These are phyloP conservation scores for Dothidotthia symphoricarpi DNA, from an alignment of 2,329 filamentous ascomycete genomes.

Conservation along the genomic window DNA sequence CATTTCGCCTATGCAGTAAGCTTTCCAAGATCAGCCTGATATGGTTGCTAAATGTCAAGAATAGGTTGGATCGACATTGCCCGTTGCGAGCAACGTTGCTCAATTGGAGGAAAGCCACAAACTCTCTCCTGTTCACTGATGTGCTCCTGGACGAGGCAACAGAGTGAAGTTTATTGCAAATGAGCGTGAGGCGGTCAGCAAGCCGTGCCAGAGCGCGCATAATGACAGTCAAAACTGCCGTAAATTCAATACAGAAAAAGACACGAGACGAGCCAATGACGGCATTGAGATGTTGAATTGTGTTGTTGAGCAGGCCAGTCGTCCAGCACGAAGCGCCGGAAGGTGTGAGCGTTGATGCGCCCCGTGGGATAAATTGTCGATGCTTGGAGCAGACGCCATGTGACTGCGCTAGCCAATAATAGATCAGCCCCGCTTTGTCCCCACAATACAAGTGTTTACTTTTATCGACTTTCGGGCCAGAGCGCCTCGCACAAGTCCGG, in stretches of 20 bases:
- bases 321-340: constrained; percentile 8
- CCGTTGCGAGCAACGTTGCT: constrained; percentile 8
- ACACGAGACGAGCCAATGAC: constrained; percentile 6
- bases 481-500: constrained; percentile 9
- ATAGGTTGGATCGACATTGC: constrained; percentile 5
- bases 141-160: constrained; percentile 5
- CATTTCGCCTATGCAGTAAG: constrained; percentile 16
- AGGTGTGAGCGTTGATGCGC: constrained; percentile 3
- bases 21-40: constrained; percentile 17
- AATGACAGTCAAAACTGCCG: constrained; percentile 7
- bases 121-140: constrained; percentile 3
- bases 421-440: constrained; percentile 3
- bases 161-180: constrained; percentile 3
- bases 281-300: constrained; percentile 8
- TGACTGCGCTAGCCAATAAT: constrained; percentile 2
- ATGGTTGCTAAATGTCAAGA: constrained; percentile 11
- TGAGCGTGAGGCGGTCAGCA: constrained; percentile 6
- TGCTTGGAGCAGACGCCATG: constrained; percentile 2
- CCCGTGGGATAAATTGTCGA: constrained; percentile 4
- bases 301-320: constrained; percentile 7
- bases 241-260: constrained; percentile 4
- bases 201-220: constrained; percentile 6
- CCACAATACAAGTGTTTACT: constrained; percentile 9
- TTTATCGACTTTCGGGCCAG: constrained; percentile 8
- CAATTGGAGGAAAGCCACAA: constrained; percentile 7